Conservation (phyloP, 345 rosid genomes). For the Salix viminalis region DNA sequence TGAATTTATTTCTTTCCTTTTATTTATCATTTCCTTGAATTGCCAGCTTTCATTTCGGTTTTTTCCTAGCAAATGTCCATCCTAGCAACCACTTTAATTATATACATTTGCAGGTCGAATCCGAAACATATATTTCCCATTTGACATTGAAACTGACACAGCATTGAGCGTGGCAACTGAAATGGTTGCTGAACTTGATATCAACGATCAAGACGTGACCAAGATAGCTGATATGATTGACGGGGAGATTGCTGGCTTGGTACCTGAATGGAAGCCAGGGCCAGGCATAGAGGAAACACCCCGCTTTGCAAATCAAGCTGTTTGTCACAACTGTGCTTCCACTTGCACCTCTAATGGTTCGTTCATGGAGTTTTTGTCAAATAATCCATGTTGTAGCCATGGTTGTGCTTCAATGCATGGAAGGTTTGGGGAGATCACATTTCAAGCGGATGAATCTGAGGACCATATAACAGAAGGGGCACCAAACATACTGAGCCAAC, state of each 20-base stretch:
- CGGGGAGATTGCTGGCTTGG: conserved; percentile 74
- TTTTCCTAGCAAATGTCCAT: not conserved
- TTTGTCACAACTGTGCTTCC: conserved; percentile 65
- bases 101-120: conserved; percentile 49
- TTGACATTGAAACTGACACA: conserved; percentile 65
- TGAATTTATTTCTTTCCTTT: not conserved
- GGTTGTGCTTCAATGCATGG: conserved; percentile 80
- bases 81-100: not conserved
- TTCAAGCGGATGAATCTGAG: conserved; percentile 46
- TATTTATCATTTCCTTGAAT: not conserved
- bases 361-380: conserved; percentile 42
- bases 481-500: conserved; percentile 21
- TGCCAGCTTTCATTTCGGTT: not conserved
- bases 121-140: conserved; percentile 84
- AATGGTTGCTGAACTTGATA: conserved; percentile 91
- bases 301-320: conserved; percentile 39
- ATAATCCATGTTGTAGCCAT: conserved; percentile 42
- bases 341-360: conserved; percentile 69
- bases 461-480: conserved; percentile 30
- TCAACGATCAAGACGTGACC: conserved; percentile 68
- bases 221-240: conserved; percentile 87
- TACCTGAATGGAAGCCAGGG: conserved; percentile 72
- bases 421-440: conserved; percentile 74
- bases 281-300: conserved; percentile 70
- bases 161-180: conserved; percentile 90